These are phyloP conservation scores for Aureobasidium sp. DNA, from an alignment of 2,329 filamentous ascomycete genomes.

Conservation along the genomic window DNA sequence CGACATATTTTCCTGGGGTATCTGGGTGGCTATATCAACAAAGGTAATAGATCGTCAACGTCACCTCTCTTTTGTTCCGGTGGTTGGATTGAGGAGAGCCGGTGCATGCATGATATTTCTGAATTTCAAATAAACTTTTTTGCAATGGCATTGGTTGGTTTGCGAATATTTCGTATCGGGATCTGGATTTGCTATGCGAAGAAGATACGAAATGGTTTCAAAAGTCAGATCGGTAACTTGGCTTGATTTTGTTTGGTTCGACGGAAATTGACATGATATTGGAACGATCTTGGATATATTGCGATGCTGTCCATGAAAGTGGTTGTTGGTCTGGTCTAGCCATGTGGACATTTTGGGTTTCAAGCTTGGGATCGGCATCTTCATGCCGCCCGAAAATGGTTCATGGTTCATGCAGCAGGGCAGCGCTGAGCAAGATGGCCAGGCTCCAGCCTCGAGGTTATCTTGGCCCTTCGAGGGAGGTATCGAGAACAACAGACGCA, in stretches of 20 bases:
- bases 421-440: neutral
- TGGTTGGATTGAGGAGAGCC: conserved; percentile 2
- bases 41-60: conserved; percentile 1
- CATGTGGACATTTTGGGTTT: neutral
- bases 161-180: neutral
- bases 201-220: neutral
- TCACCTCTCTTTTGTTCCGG: neutral
- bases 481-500: neutral
- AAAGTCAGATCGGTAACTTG: neutral
- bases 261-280: neutral
- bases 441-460: neutral
- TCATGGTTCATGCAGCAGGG: neutral
- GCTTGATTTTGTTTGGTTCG: neutral
- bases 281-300: neutral
- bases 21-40: neutral
- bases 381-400: neutral
- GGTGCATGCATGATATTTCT: neutral
- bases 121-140: neutral
- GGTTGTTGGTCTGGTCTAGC: neutral
- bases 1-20: conserved; percentile 9
- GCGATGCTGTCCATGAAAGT: neutral
- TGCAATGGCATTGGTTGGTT: neutral
- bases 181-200: neutral
- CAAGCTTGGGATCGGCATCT: neutral
- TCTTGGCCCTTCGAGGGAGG: neutral